Evolutionary conservation across 2,329 filamentous ascomycete species (phyloP).

Genomic region (Bimuria novae-zelandiae): DNA sequence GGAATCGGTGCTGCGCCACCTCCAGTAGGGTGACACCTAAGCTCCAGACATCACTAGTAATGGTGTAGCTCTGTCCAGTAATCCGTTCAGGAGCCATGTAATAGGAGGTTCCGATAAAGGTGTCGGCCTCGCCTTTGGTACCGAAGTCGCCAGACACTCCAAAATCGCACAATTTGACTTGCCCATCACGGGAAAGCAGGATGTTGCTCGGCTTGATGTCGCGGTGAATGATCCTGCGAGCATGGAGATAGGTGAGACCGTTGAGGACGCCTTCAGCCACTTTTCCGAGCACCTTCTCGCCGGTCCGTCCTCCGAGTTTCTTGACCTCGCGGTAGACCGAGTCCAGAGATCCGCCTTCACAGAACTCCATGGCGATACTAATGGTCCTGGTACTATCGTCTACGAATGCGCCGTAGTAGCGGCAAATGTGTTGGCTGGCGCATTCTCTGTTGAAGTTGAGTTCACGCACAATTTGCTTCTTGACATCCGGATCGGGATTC

Average conservation of each 20-base stretch:
- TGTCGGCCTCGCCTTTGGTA: conserved; percentile 97
- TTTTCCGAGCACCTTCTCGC: conserved; percentile 96
- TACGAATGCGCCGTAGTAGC: conserved; percentile 96
- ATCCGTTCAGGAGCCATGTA: conserved; percentile 99
- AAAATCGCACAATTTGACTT: conserved; percentile 98
- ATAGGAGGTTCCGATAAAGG: conserved; percentile 97
- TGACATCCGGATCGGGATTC: conserved; percentile 95
- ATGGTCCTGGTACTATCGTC: conserved; percentile 96
- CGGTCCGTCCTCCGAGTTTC: conserved; percentile 89
- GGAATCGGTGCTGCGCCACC: conserved; percentile 98
- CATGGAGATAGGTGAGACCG: conserved; percentile 92
- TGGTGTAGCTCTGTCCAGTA: conserved; percentile 96
- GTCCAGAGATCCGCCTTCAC: conserved; percentile 93
- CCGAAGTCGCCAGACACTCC: conserved; percentile 97
- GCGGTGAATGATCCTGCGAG: conserved; percentile 95
- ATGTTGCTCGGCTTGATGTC: conserved; percentile 99
- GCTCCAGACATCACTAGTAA: conserved; percentile 98
- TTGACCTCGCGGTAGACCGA: conserved; percentile 98
- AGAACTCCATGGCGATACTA: conserved; percentile 99
- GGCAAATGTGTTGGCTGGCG: conserved; percentile 92
- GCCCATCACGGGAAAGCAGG: conserved; percentile 80
- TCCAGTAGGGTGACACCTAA: conserved; percentile 96
- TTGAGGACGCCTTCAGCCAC: conserved; percentile 93
- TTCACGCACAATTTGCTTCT: conserved; percentile 97
- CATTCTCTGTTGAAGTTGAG: conserved; percentile 98